These are phyloP conservation scores for Azolla pinnata DNA, from an alignment of 75 land plant species.

Conservation along the genomic window DNA sequence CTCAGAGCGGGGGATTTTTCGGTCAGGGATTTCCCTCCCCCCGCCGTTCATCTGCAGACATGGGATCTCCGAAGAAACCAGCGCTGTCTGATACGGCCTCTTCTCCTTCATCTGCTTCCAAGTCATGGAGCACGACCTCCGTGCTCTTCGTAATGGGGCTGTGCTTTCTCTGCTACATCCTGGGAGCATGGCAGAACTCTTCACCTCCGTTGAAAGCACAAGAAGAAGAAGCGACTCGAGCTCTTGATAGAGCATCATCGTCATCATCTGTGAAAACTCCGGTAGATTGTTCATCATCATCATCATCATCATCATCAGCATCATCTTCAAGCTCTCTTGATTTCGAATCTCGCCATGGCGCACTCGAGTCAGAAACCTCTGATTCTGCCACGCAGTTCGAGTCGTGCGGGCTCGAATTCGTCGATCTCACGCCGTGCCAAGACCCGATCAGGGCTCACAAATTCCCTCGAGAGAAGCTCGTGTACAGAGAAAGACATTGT, in stretches of 20 bases:
- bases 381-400: not conserved
- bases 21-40: too few species aligned
- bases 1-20: too few species aligned
- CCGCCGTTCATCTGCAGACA: too few species aligned
- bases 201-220: not conserved
- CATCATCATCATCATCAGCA: not conserved
- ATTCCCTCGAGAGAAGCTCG: conserved; percentile 45
- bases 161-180: conserved; percentile 61
- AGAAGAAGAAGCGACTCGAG: not conserved
- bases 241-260: too few species aligned
- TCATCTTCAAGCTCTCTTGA: not conserved
- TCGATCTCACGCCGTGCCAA: conserved; percentile 78
- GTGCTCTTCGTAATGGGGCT: conserved; percentile 46
- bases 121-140: conserved; percentile 45
- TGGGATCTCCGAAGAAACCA: conserved; percentile 51
- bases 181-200: conserved; percentile 72
- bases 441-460: conserved; percentile 39
- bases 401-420: conserved; percentile 46
- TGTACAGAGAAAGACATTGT: conserved; percentile 77
- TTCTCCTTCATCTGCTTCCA: too few species aligned
- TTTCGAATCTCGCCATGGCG: not conserved
- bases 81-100: conserved; percentile 29
- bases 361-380: not conserved
- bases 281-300: too few species aligned
- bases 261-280: too few species aligned